These are phyloP conservation scores for Angomonas deanei DNA, from an alignment of 208 protist species.

Conservation along the genomic window DNA sequence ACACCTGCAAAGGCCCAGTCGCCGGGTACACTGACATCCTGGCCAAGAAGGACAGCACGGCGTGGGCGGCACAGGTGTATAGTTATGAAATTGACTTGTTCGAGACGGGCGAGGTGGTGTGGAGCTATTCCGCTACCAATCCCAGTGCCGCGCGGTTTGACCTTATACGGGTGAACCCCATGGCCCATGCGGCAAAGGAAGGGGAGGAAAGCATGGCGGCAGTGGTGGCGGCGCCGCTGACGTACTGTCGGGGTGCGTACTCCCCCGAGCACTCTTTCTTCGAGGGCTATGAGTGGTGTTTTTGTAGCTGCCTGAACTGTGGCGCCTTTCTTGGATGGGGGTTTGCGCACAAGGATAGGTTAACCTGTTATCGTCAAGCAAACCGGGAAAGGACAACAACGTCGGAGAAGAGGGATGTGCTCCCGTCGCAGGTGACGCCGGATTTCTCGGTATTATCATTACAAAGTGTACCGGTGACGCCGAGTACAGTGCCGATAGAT, in stretches of 20 bases:
- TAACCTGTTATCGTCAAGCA: slow-evolving; percentile 7
- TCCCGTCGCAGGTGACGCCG: slow-evolving; percentile 5
- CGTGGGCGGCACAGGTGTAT: slow-evolving; percentile 57
- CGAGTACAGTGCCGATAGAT: slow-evolving; percentile 15
- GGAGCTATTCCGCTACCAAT: slow-evolving; percentile 82
- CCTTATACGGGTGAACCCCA: slow-evolving; percentile 38
- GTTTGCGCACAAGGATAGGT: slow-evolving; percentile 26
- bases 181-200: not conserved
- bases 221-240: slow-evolving; percentile 3
- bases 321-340: slow-evolving; percentile 74
- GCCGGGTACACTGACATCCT: slow-evolving; percentile 41
- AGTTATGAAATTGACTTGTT: slow-evolving; percentile 77
- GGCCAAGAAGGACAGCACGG: slow-evolving; percentile 16
- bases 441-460: slow-evolving; percentile 71
- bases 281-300: slow-evolving; percentile 66
- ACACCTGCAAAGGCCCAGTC: slow-evolving; percentile 38
- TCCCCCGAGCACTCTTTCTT: slow-evolving; percentile 77
- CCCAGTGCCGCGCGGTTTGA: slow-evolving; percentile 60
- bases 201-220: not conserved
- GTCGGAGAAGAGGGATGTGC: not conserved
- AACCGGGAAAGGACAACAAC: not conserved
- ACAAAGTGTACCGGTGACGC: slow-evolving; percentile 54
- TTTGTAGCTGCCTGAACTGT: slow-evolving; percentile 44
- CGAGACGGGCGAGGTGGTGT: slow-evolving; percentile 28
- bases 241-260: slow-evolving; percentile 29